Evolutionary conservation across 1,284 basidiomycete genomes (phyloP), one percentile per base, ranked within the genome.

Genomic region (Apiotrichum gamsii): DNA sequence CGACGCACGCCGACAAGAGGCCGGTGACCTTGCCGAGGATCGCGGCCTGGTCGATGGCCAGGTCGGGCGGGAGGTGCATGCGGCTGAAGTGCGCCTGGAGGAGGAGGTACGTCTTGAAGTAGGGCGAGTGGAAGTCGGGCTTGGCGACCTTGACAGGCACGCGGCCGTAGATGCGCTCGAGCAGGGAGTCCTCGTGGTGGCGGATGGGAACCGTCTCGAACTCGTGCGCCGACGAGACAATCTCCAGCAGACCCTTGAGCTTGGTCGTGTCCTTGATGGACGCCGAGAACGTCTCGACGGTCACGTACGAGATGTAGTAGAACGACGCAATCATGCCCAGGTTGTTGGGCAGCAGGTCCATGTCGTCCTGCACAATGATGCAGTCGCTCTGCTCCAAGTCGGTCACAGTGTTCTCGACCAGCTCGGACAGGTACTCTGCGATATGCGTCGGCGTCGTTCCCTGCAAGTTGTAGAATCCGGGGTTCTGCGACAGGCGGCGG

Each of bases 191-290:
- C 72, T 93, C 88, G 72, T 90, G 87, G 41, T 93, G 85, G 21
- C 94, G 84, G 57, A 98, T 96, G 3, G 94, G 91, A 51, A 98
- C 84, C 9, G 78, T 78, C 70, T 98, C 94, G 66, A 97, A 99
- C 71, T 98, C 95, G 41, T 90, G 86, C 0, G 94, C 94, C 0
- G 91, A 94, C 0, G 88, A 87, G 8, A 98, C 87, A 45, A 98
- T 94, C 73, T 98, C 93, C 30, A 98, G 80, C 20, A 98, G 75
- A 35, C 94, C 94, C 74, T 95, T 93, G 67, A 98, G 80, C 74
- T 97, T 98, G n/a, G 94, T 98, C 36, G 84, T 82, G 65, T 94
- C 90, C 69, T 94, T 96, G 55, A 98, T 77, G 10, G 94, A 98
- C 48, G 94, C 78, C 24, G 87, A 91, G 75, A 97, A 98, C 24